Evolutionary conservation across 2,329 filamentous ascomycete species (phyloP), one percentile per base, ranked within the genome.

Genomic region (Leptographium radiaticola): DNA sequence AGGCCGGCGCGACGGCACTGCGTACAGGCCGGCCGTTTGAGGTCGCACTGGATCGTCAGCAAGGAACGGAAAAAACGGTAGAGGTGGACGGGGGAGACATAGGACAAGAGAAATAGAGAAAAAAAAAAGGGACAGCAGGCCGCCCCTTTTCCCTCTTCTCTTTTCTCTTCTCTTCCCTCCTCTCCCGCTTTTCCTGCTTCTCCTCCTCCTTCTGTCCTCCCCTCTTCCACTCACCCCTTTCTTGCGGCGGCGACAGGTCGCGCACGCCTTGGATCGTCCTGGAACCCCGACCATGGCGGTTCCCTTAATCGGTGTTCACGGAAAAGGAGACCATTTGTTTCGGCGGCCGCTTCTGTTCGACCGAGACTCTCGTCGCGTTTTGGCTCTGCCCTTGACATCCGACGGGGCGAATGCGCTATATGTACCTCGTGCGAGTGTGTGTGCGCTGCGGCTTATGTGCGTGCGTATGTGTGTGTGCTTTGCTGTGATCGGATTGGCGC

Each of bases 201-300:
- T 25, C 25, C 25, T 25, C 25, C 25, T 25, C 25, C 25, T 25
- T 5, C 25, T 25, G 2, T 25, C 25, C 25, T 25, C 25, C 30
- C 45, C 25, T 42, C n/a, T 15, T 13, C 39, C 10, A 58, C 58
- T 56, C 52, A 60, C 58, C 42, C 58, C 58, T 53, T 60, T 60
- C 52, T 60, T 60, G 53, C 58, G 58, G 36, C 57, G 54, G 31
- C 58, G 58, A 45, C 58, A 60, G 16, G 58, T 60, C 52, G 57
- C 45, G 53, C 58, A 60, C 25, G 58, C 58, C 53, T 60, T 60
- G 36, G 58, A 60, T n/a, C 58, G 58, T 49, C 58, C 58, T 2
- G 58, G 58, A 54, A 60, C 58, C 33, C 58, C 58, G 46, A 60
- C 58, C 58, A 60, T 60, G 42, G 51, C 53, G 40, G 53, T 33